Evolutionary conservation across 2,329 filamentous ascomycete genomes (phyloP).

Genomic region (Penicillium capsulatum): DNA sequence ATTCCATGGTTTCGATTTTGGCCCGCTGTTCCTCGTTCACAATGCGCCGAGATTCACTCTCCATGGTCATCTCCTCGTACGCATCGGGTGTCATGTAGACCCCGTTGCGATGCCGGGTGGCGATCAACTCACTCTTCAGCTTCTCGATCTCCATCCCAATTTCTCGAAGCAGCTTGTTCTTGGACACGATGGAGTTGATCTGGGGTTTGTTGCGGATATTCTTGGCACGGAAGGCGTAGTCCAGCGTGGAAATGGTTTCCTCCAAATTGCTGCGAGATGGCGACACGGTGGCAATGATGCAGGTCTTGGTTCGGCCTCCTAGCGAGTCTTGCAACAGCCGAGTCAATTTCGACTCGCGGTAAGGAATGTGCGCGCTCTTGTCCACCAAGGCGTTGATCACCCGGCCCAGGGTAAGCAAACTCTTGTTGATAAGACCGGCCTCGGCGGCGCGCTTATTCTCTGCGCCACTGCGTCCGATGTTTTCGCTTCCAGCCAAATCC

Average conservation of each 20-base stretch:
- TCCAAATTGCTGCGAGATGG: constrained; percentile 93
- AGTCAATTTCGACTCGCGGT: constrained; percentile 91
- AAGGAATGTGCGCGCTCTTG: constrained; percentile 81
- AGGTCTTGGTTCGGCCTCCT: constrained; percentile 92
- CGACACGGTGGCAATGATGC: constrained; percentile 95
- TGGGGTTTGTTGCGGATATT: constrained; percentile 99
- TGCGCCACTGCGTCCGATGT: constrained; percentile 92
- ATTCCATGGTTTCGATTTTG: constrained; percentile 87
- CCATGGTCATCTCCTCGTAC: constrained; percentile 85
- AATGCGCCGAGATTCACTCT: constrained; percentile 88
- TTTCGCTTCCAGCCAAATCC: constrained; percentile 94
- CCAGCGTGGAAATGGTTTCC: constrained; percentile 95
- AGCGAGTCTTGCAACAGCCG: constrained; percentile 93
- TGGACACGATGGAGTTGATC: constrained; percentile 84
- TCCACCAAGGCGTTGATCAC: constrained; percentile 98
- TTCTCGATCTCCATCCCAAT: constrained; percentile 92
- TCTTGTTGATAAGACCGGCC: constrained; percentile 97
- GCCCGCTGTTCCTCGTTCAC: constrained; percentile 87
- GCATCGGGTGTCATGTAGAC: constrained; percentile 87
- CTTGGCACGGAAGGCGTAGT: constrained; percentile 96
- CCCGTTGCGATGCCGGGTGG: constrained; percentile 87
- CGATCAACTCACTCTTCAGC: constrained; percentile 87
- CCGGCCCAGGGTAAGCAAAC: constrained; percentile 84
- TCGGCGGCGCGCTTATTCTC: constrained; percentile 97
- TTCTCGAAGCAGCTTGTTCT: constrained; percentile 85